phyloP scores from a whole-genome alignment of 2,329 filamentous ascomycete genomes.

The Alternaria postmessia region DNA sequence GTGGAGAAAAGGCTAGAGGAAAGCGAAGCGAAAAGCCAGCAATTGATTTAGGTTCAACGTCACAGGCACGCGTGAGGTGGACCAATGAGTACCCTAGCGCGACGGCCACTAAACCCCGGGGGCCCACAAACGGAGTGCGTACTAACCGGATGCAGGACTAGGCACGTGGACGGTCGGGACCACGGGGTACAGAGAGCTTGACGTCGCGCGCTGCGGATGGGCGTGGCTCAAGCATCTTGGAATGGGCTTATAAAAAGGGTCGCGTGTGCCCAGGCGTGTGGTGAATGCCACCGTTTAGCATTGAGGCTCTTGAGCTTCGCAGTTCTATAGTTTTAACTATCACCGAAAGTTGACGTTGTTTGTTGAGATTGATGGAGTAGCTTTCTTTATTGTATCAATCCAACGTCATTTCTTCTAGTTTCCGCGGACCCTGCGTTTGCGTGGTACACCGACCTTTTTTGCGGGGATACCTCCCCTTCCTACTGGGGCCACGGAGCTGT shows the following conservation, averaged over 20 bases:
- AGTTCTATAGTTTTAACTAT: not conserved
- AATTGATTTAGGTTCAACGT: constrained; percentile 6
- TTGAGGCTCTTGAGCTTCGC: not conserved
- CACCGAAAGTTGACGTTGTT: not conserved
- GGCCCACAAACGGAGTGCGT: not conserved
- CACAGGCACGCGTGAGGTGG: constrained; percentile 10
- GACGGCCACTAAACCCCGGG: constrained; percentile 4
- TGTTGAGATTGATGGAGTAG: not conserved
- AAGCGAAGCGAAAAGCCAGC: not conserved
- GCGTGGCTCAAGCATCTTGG: not conserved
- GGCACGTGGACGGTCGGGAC: constrained; percentile 3
- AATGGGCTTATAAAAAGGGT: not conserved
- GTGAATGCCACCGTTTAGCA: not conserved
- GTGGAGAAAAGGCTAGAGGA: not conserved
- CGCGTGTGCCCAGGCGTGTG: not conserved
- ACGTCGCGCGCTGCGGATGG: constrained; percentile 4
- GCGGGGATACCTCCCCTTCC: not conserved
- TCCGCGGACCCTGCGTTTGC: constrained; percentile 3
- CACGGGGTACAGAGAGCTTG: constrained; percentile 9
- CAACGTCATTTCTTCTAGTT: constrained; percentile 12
- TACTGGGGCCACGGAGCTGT: constrained; percentile 1
- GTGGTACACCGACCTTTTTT: constrained; percentile 3
- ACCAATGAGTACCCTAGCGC: constrained; percentile 9
- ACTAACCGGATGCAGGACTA: constrained; percentile 7
- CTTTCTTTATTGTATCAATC: constrained; percentile 10